phyloP scores from a whole-genome alignment of 2,329 filamentous ascomycete genomes.

The Aspergillus sp. region DNA sequence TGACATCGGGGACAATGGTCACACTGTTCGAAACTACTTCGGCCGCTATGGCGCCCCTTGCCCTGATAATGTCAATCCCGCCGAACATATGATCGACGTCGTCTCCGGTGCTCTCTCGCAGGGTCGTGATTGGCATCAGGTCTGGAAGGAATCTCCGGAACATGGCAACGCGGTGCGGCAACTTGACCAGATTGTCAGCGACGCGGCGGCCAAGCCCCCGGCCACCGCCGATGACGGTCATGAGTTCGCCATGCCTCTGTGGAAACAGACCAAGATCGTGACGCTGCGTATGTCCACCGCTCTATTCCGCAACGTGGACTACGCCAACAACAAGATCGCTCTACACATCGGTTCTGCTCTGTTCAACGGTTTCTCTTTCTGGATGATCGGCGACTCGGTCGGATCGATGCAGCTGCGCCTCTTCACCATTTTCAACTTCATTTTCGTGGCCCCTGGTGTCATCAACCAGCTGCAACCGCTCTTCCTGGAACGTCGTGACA shows the following conservation, averaged over 20 bases:
- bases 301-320: conserved; percentile 66
- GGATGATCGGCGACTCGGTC: conserved; percentile 62
- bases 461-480: conserved; percentile 60
- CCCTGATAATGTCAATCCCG: conserved; percentile 60
- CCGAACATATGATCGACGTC: conserved; percentile 57
- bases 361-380: conserved; percentile 61
- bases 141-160: conserved; percentile 67
- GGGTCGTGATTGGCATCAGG: conserved; percentile 67
- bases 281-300: conserved; percentile 66
- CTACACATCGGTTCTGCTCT: conserved; percentile 53
- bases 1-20: conserved; percentile 63
- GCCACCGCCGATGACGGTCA: conserved; percentile 43
- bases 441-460: conserved; percentile 52
- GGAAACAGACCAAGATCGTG: conserved; percentile 63
- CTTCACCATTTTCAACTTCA: conserved; percentile 66
- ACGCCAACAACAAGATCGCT: conserved; percentile 63
- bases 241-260: conserved; percentile 67
- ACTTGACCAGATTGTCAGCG: conserved; percentile 62
- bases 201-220: conserved; percentile 42
- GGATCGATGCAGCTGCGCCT: conserved; percentile 70
- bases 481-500: conserved; percentile 66
- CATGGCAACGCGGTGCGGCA: conserved; percentile 58
- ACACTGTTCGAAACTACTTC: conserved; percentile 66
- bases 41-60: conserved; percentile 62
- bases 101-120: conserved; percentile 51